Evolutionary conservation across 2,329 filamentous ascomycete genomes (phyloP).

Genomic region (Corynespora cassiicola): DNA sequence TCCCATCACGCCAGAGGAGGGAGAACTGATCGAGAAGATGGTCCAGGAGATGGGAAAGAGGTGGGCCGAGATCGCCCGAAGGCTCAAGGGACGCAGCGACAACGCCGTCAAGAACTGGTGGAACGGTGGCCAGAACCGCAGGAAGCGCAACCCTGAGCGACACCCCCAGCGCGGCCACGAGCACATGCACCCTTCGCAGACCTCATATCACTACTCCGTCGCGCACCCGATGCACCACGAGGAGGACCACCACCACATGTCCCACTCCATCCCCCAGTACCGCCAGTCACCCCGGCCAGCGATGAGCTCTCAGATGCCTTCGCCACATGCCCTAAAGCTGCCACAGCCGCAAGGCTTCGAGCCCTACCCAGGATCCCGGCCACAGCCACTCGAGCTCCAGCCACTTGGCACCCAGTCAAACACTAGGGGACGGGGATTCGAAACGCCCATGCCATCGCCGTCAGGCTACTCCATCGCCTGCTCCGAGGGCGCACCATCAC

Average conservation of each 20-base stretch:
- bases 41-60: conserved; percentile 81
- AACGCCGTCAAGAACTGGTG: conserved; percentile 99
- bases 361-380: conserved; percentile 37
- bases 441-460: conserved; percentile 69
- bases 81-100: conserved; percentile 84
- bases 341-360: conserved; percentile 41
- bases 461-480: conserved; percentile 68
- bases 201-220: conserved; percentile 34
- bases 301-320: conserved; percentile 31
- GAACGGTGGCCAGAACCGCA: conserved; percentile 90
- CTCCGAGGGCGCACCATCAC: conserved; percentile 68
- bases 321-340: conserved; percentile 37
- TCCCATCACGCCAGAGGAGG: conserved; percentile 79
- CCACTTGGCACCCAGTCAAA: conserved; percentile 26
- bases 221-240: conserved; percentile 37
- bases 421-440: conserved; percentile 45
- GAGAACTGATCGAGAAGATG: conserved; percentile 75
- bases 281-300: conserved; percentile 36
- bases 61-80: conserved; percentile 91
- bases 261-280: conserved; percentile 31
- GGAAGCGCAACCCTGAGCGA: conserved; percentile 54
- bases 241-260: conserved; percentile 7
- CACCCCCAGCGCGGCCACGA: conserved; percentile 31
- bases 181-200: conserved; percentile 39
- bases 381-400: conserved; percentile 38